Base-by-base conservation (phyloP, 306 rosid species). In the Vachellia collinsii region DNA sequence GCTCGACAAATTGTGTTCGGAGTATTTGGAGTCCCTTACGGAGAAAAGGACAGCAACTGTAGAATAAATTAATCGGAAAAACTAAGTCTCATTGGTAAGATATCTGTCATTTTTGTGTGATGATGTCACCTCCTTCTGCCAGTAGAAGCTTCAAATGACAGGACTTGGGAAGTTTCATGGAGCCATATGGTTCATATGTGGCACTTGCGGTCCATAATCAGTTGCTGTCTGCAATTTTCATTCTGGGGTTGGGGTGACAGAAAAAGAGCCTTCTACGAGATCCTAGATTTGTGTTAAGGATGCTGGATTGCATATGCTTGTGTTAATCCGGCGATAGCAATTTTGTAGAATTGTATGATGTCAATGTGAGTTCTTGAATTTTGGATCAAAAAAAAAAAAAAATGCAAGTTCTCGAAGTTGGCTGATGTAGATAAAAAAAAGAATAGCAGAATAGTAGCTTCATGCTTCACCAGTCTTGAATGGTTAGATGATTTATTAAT, bases 1-100 rank as follows among this genome's bases (percentile, higher is more conserved):
- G 67, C 91, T 95, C 54, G 90, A 89, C 74, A 95, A 89, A 80
- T 85, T 95, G 73, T 95, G 98, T 83, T 86, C 93, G 4, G 90
- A 85, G 48, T 91, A 90, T 81, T 83, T 91, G 80, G 96, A 91
- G 90, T 90, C 96, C 10, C 85, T 95, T 37, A 75, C 89, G 75
- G 97, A 93, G 80, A 91, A 81, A 86, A 89, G 89, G 84, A 84
- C 87, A 23, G 37, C 84, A 6, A 6, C 64, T 41, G 85, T 85
- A 5, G 89, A 90, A 77, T 95, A 87, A 91, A 41, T 65, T 20
- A 14, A 64, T 34, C 54, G 7, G 11, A 76, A 53, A 23, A 54
- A 48, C 76, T 36, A 62, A 63, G 23, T 65, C 51, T 65, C 34
- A 41, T 47, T 3, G 69, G 61, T 10, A 75, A 71, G 48, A 75